Evolutionary conservation across 805 yeast species (phyloP).

Genomic region (Metschnikowia koreensis): DNA sequence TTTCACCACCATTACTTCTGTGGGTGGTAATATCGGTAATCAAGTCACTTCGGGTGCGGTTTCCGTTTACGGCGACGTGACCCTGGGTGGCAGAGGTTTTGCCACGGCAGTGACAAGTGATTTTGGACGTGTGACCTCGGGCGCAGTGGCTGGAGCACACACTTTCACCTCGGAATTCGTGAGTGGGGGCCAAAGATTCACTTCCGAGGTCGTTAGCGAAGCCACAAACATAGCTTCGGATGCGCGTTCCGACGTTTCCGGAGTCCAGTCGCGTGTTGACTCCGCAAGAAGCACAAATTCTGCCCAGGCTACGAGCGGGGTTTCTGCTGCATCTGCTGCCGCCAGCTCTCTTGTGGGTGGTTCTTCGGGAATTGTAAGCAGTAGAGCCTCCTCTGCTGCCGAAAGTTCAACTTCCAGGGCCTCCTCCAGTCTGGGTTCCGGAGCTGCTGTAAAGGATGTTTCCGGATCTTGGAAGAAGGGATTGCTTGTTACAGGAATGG

Average conservation of each 20-base stretch:
- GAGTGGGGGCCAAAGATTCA: slow-evolving; percentile 6
- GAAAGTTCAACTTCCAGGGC: slow-evolving; percentile 2
- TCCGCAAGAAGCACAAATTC: slow-evolving; percentile 11
- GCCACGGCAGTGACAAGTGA: neutral
- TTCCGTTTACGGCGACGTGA: slow-evolving; percentile 6
- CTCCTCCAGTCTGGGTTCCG: slow-evolving; percentile 6
- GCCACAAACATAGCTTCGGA: slow-evolving; percentile 2
- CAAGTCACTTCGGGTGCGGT: slow-evolving; percentile 12
- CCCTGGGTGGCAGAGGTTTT: neutral
- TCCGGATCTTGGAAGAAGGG: slow-evolving; percentile 13
- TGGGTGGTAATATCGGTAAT: slow-evolving; percentile 6
- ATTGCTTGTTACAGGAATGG: slow-evolving; percentile 5
- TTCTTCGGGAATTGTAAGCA: slow-evolving; percentile 2
- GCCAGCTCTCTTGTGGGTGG: slow-evolving; percentile 9
- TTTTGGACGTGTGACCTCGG: slow-evolving; percentile 8
- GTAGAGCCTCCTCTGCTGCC: slow-evolving; percentile 8
- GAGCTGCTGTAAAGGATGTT: neutral
- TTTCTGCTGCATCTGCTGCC: slow-evolving; percentile 5
- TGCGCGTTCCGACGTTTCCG: slow-evolving; percentile 5
- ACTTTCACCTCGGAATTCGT: slow-evolving; percentile 13
- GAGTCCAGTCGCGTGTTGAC: slow-evolving; percentile 2
- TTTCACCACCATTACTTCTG: slow-evolving; percentile 10
- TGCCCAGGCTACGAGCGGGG: slow-evolving; percentile 5
- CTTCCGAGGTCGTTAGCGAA: slow-evolving; percentile 10
- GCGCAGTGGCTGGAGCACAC: slow-evolving; percentile 18